Base-by-base conservation (phyloP, 2,329 filamentous ascomycete genomes). In the Ilyonectria robusta region DNA sequence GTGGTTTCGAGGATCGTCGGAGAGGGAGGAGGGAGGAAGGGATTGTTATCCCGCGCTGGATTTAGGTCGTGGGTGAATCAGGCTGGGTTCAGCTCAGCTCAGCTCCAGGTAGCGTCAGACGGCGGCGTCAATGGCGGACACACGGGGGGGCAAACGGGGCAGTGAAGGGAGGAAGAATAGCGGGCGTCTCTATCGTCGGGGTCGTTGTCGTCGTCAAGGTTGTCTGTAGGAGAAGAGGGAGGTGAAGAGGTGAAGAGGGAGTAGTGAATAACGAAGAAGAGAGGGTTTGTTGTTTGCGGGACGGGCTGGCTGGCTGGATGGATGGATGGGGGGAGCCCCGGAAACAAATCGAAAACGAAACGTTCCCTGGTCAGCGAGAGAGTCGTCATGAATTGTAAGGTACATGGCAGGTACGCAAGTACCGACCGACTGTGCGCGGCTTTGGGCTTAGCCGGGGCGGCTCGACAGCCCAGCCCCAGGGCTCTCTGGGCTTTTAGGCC, bases 311-410 rank as follows among this genome's bases (percentile, higher is more conserved):
- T 21, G 4, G 26, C 26, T 26, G 26, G 26, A 4, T 26, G 26
- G 26, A 26, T 26, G 51, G 51, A 26, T 37, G 37, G 50, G 51
- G 50, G 51, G 40, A n/a, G 55, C 57, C 42, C 62, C 56, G 53
- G 62, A 65, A 65, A 61, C 62, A 59, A 61, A 56, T 65, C 56
- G 62, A 65, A 65, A 65, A 60, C 62, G 62, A 65, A 61, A 60
- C 62, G 62, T 66, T 66, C 58, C 63, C 63, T 66, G 60, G 65
- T 60, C 56, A 55, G 65, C 60, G 48, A 35, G 31, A 35, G 55
- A 56, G 53, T 53, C 44, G 19, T 59, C 47, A 55, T 55, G 53
- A 55, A 50, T 26, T 50, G 11, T 23, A 3, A 17, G n/a, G 19
- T 21, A 46, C 9, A 23, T 3, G n/a, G 40, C 6, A n/a, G 40